phyloP scores from a whole-genome alignment of 208 protist genomes.

The Angomonas ambiguus region DNA sequence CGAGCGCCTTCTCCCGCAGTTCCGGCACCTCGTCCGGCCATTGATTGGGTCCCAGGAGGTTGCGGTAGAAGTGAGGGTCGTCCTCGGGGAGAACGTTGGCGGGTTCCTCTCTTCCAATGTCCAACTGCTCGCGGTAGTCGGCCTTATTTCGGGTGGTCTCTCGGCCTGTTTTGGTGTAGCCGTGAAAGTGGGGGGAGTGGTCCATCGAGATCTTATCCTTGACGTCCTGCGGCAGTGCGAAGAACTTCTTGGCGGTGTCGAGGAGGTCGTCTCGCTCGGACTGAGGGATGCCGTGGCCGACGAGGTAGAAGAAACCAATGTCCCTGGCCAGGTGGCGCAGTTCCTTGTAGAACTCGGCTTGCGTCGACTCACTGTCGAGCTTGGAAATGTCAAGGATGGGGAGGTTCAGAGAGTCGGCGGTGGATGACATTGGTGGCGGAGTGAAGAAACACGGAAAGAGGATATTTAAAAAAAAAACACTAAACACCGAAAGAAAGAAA shows the following conservation, averaged over 20 bases:
- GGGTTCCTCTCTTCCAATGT: slow-evolving; percentile 2
- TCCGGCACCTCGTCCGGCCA: slow-evolving; percentile 7
- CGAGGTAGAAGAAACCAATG: slow-evolving; percentile 20
- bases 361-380: slow-evolving; percentile 3
- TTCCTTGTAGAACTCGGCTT: slow-evolving; percentile 12
- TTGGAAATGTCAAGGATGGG: slow-evolving; percentile 13
- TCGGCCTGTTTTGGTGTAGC: slow-evolving; percentile 11
- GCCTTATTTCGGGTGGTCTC: slow-evolving; percentile 16
- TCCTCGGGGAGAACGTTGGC: slow-evolving; percentile 3
- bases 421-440: neutral
- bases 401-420: neutral
- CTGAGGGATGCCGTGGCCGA: slow-evolving; percentile 11
- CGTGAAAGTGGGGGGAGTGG: slow-evolving; percentile 17
- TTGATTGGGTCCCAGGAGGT: slow-evolving; percentile 5
- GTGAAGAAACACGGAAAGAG: neutral
- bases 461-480: slow-evolving; percentile 10
- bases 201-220: slow-evolving; percentile 16
- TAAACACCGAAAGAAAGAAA: slow-evolving; percentile 6
- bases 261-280: slow-evolving; percentile 11
- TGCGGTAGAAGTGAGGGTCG: neutral
- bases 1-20: neutral
- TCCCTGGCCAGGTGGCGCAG: slow-evolving; percentile 13
- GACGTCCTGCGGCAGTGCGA: slow-evolving; percentile 14
- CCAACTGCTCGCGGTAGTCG: slow-evolving; percentile 14
- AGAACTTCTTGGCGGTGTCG: slow-evolving; percentile 9